Evolutionary conservation across 2,329 filamentous ascomycete genomes (phyloP), one percentile per base, ranked within the genome.

Genomic region (Aspergillus eucalypticola): DNA sequence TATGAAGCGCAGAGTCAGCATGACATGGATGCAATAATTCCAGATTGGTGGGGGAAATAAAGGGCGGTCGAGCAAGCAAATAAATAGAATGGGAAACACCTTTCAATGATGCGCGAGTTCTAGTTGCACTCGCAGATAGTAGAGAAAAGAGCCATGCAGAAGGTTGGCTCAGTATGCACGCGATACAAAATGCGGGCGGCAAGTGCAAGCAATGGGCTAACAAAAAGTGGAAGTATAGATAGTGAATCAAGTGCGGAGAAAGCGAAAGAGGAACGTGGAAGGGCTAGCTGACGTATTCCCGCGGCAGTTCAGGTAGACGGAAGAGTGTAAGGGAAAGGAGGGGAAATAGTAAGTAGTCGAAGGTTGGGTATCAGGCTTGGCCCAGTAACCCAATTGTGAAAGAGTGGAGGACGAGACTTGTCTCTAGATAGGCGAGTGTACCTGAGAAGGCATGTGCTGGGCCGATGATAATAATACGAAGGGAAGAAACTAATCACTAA

Each of bases 81-180:
- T 49, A 64, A 60, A 60, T 25, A 57, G 46, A 7, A 48, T 52
- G 10, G 41, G 19, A 25, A 60, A 56, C 60, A 64, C 61, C 63
- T 67, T 44, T 46, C 49, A 46, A 50, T 54, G 62, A 62, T 58
- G 58, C 60, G 59, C 61, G 61, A 67, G 61, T 55, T 67, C 58
- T 66, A 66, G 55, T 54, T 64, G 64, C 58, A 64, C 65, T 69
- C 63, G 65, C 59, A 61, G 58, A 58, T 25, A 17, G 56, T 60
- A 58, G 58, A 46, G 61, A 63, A 60, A 48, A 66, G 56, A 64
- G 62, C 70, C 73, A 75, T 75, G 60, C 72, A 73, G 67, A 54
- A 64, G 53, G 54, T 64, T 55, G 52, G 60, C 48, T 51, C 56
- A 19, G 54, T 58, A 60, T 61, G 67, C 68, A 71, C 70, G 67